Conservation (phyloP, 176 grass and related monocot species). For the Phoenix roebelenii region DNA sequence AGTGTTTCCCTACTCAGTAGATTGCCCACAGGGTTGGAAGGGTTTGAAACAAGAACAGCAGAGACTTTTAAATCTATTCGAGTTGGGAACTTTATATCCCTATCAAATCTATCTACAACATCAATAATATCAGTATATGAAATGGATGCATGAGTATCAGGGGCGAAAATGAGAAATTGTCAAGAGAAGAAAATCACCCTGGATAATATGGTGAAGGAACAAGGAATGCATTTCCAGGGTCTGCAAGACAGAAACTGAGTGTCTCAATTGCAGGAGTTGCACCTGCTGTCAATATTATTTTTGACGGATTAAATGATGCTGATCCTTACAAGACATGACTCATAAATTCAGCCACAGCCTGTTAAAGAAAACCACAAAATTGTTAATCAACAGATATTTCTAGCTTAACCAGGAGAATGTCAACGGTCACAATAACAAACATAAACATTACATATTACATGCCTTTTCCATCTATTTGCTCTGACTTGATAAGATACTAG, state of each 20-base stretch:
- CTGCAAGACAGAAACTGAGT: slow-evolving; percentile 86
- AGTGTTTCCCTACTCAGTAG: no score
- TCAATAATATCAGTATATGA: no score
- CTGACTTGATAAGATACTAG: no score
- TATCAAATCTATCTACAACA: slow-evolving; percentile 53
- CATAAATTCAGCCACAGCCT: slow-evolving; percentile 95
- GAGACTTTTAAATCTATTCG: slow-evolving; percentile 83
- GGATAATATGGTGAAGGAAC: slow-evolving; percentile 97
- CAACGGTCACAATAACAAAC: no score
- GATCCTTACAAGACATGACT: slow-evolving; percentile 56
- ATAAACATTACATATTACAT: no score
- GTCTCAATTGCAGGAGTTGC: slow-evolving; percentile 91
- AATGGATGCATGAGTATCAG: no score
- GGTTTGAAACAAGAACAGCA: slow-evolving; percentile 87
- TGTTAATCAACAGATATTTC: no score
- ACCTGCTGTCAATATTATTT: slow-evolving; percentile 81
- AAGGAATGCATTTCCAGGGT: slow-evolving; percentile 94
- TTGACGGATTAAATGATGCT: slow-evolving; percentile 63
- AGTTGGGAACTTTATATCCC: slow-evolving; percentile 82
- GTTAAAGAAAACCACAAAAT: slow-evolving; percentile 2
- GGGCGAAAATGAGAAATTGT: neutral
- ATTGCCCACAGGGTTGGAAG: slow-evolving; percentile 41
- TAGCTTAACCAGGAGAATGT: no score
- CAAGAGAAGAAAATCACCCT: slow-evolving; percentile 31
- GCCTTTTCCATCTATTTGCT: no score